Evolutionary conservation across 2,329 filamentous ascomycete genomes (phyloP).

Genomic region (Ophiostoma himal-ulmi): DNA sequence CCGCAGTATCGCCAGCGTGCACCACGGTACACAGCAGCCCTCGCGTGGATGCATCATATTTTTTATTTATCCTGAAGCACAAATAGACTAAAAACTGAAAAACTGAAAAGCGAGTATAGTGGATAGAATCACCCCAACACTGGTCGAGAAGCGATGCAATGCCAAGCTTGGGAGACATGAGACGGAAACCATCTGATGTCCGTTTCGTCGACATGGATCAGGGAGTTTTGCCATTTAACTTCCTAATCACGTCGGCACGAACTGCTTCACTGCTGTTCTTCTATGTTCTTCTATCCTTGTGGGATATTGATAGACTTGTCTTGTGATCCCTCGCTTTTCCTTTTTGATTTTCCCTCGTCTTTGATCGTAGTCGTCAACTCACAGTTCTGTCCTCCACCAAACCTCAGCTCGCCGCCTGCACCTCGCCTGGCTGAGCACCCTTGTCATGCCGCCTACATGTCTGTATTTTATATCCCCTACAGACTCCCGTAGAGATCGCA

Average conservation of each 20-base stretch:
- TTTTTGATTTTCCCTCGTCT: background rate
- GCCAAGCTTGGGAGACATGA: background rate
- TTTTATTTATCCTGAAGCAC: background rate
- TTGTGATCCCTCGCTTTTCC: background rate
- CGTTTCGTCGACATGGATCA: background rate
- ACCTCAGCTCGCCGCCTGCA: background rate
- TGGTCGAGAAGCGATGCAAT: background rate
- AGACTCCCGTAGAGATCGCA: background rate
- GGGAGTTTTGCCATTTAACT: too few relatives aligned
- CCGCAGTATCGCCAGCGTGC: constrained; percentile 18
- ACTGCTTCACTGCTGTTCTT: background rate
- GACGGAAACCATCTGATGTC: background rate
- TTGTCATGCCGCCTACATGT: background rate
- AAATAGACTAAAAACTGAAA: background rate
- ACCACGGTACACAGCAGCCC: constrained; percentile 14
- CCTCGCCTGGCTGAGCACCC: background rate
- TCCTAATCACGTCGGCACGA: background rate
- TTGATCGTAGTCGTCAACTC: background rate
- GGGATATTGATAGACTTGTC: background rate
- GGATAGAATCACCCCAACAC: too few relatives aligned
- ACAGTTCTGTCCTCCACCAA: background rate
- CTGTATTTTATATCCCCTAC: background rate
- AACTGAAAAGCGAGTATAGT: background rate
- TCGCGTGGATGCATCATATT: constrained; percentile 11
- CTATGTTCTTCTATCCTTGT: too few relatives aligned